Conservation (phyloP, 2,329 filamentous ascomycete species). For the Zalaria obscura region DNA sequence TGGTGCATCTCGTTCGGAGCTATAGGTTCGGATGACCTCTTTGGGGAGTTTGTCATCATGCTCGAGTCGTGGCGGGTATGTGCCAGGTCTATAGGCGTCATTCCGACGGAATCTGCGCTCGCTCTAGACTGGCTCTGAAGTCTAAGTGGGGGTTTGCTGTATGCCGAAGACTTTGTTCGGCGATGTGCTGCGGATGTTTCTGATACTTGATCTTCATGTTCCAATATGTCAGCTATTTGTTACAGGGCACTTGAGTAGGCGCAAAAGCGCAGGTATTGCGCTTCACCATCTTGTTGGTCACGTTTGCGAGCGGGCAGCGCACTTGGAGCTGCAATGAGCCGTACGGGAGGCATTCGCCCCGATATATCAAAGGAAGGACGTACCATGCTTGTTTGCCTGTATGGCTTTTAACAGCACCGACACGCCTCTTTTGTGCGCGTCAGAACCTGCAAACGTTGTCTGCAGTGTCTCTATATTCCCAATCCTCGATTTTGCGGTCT, state of each 20-base stretch:
- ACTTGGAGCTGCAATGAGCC: not conserved
- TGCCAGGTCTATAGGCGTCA: slow-evolving; percentile 11
- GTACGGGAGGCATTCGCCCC: not conserved
- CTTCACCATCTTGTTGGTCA: too few species aligned
- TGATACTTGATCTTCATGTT: not conserved
- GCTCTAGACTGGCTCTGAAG: slow-evolving; percentile 29
- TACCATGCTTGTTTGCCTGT: slow-evolving; percentile 51
- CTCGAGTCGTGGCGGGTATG: slow-evolving; percentile 19
- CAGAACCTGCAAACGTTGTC: slow-evolving; percentile 54
- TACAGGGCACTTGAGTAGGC: too few species aligned
- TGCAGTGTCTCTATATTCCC: slow-evolving; percentile 56
- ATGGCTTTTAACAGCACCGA: slow-evolving; percentile 61
- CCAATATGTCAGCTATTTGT: not conserved
- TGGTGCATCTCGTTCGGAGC: slow-evolving; percentile 30
- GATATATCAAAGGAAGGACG: slow-evolving; percentile 19
- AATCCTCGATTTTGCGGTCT: slow-evolving; percentile 45
- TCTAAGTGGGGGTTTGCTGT: slow-evolving; percentile 12
- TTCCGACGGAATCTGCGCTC: slow-evolving; percentile 30
- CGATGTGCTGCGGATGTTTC: slow-evolving; percentile 3
- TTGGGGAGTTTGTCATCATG: slow-evolving; percentile 17
- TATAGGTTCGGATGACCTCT: slow-evolving; percentile 10
- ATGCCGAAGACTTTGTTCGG: slow-evolving; percentile 2
- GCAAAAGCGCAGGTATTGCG: too few species aligned
- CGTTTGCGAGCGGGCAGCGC: not conserved
- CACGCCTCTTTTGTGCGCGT: slow-evolving; percentile 62